Conservation (phyloP, 176 grass and related monocot species). For the Elaeis guineensis region DNA sequence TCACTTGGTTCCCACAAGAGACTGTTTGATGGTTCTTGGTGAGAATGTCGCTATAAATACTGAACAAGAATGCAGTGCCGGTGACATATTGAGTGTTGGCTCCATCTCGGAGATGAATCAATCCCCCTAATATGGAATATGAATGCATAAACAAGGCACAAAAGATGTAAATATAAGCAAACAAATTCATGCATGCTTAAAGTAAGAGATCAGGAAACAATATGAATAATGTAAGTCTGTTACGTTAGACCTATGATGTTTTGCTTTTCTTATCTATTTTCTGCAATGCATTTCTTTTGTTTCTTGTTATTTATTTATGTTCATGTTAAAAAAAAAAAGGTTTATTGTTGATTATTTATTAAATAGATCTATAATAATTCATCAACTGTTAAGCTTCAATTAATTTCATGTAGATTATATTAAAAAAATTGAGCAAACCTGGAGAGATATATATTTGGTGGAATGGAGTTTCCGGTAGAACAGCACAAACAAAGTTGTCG, state of each 20-base stretch:
- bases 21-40: slow-evolving; percentile 38
- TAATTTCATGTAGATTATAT: too few species aligned
- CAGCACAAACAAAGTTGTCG: slow-evolving; percentile 79
- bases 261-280: too few species aligned
- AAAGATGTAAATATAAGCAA: not conserved
- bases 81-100: slow-evolving; percentile 95
- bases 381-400: too few species aligned
- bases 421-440: slow-evolving; percentile 15
- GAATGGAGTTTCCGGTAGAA: slow-evolving; percentile 69
- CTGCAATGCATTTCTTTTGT: too few species aligned
- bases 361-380: too few species aligned
- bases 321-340: too few species aligned
- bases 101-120: slow-evolving; percentile 90
- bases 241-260: too few species aligned
- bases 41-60: slow-evolving; percentile 65
- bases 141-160: not conserved
- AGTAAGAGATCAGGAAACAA: too few species aligned
- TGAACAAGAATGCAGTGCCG: slow-evolving; percentile 61
- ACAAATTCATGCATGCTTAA: too few species aligned
- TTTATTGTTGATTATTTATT: too few species aligned
- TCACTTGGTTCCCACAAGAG: slow-evolving; percentile 38
- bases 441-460: slow-evolving; percentile 72
- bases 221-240: too few species aligned
- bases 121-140: slow-evolving; percentile 29
- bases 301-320: too few species aligned